phyloP scores from a whole-genome alignment of 306 rosid species.

The Mimosa pudica region DNA sequence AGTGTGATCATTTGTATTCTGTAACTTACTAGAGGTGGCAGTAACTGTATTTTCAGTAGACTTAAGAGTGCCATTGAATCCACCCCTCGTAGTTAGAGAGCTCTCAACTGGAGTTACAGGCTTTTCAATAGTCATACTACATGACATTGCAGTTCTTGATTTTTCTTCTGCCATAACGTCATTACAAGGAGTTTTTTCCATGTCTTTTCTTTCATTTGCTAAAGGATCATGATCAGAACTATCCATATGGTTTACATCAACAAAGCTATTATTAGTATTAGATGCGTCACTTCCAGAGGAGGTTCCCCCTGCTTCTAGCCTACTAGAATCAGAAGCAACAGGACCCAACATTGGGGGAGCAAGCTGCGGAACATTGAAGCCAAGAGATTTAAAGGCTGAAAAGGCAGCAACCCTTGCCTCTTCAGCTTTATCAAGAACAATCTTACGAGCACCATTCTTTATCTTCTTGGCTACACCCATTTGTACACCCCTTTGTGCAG shows the following conservation, averaged over 20 bases:
- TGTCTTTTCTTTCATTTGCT: conserved; percentile 40
- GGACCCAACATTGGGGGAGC: conserved; percentile 49
- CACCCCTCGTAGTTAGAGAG: conserved; percentile 41
- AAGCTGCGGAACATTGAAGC: conserved; percentile 75
- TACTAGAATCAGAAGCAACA: conserved; percentile 43
- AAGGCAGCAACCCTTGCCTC: conserved; percentile 95
- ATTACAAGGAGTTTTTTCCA: conserved; percentile 41
- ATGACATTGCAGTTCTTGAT: conserved; percentile 35
- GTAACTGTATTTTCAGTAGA: conserved; percentile 38
- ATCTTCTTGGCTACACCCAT: conserved; percentile 89
- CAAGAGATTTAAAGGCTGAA: conserved; percentile 86
- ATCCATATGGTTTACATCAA: conserved; percentile 38
- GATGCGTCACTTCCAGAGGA: conserved; percentile 58
- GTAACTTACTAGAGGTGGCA: conserved; percentile 32
- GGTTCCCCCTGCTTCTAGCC: conserved; percentile 56
- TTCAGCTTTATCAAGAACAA: conserved; percentile 94
- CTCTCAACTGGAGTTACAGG: conserved; percentile 44
- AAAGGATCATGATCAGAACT: conserved; percentile 43
- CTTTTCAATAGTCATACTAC: conserved; percentile 40
- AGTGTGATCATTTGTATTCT: conserved; percentile 45
- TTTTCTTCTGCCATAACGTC: conserved; percentile 45
- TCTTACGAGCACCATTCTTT: conserved; percentile 92
- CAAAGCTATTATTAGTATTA: conserved; percentile 47
- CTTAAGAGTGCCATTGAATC: conserved; percentile 39
- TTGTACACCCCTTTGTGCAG: conserved; percentile 74